Evolutionary conservation across 129 eudicot species (phyloP).

Genomic region (Flaveria linearis): DNA sequence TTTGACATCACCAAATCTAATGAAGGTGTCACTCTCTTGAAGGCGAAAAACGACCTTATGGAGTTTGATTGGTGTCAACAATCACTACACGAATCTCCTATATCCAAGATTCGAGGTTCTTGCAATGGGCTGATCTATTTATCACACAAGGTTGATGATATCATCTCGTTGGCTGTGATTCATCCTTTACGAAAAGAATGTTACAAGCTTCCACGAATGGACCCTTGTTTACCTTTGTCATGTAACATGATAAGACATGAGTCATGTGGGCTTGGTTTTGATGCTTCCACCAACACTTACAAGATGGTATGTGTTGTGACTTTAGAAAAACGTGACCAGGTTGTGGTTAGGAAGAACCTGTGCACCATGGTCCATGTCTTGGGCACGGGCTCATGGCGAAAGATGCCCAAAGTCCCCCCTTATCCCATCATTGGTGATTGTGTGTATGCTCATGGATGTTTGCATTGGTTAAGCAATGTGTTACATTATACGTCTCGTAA

Average conservation of each 20-base stretch:
- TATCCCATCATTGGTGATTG: not conserved
- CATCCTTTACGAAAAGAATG: constrained; percentile 13
- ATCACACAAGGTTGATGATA: not conserved
- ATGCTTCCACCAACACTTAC: constrained; percentile 12
- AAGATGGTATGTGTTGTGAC: constrained; percentile 9
- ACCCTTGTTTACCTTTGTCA: not conserved
- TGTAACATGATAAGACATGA: no score
- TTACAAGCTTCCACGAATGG: not conserved
- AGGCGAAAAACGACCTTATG: not conserved
- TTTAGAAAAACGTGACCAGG: no score
- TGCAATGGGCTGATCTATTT: not conserved
- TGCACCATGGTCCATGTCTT: constrained; percentile 19
- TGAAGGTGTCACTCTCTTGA: not conserved
- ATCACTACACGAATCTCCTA: no score
- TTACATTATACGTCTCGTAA: no score
- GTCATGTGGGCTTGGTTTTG: constrained; percentile 18
- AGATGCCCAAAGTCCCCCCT: not conserved
- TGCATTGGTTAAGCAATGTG: not conserved
- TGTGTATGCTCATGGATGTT: constrained; percentile 2
- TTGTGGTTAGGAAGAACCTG: no score
- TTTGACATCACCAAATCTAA: not conserved
- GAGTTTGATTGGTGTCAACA: not conserved
- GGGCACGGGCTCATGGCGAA: constrained; percentile 1
- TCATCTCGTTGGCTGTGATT: constrained; percentile 3
- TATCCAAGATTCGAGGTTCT: not conserved